phyloP scores from a whole-genome alignment of 352 stramenopile species.

The Pythium scleroteichum region DNA sequence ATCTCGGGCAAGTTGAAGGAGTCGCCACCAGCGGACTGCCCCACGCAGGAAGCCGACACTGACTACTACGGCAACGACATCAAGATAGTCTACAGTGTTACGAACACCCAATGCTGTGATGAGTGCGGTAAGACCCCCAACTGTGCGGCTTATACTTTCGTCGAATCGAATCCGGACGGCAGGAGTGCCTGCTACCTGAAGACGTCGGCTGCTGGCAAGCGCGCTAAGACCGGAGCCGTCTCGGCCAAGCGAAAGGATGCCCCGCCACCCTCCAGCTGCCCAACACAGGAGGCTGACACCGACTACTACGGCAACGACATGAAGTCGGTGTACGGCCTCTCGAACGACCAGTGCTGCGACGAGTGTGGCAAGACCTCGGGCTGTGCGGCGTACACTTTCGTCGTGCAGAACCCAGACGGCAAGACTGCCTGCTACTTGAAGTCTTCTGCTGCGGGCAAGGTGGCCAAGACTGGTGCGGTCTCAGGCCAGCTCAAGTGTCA shows the following conservation, averaged over 20 bases:
- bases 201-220: constrained; percentile 38
- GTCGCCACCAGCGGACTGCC: constrained; percentile 3
- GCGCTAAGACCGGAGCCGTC: constrained; percentile 33
- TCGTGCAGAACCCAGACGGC: constrained; percentile 45
- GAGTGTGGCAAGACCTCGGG: constrained; percentile 35
- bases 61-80: constrained; percentile 23
- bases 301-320: constrained; percentile 57
- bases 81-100: background rate
- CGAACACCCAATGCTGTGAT: constrained; percentile 9
- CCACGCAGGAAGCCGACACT: constrained; percentile 3
- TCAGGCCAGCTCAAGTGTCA: constrained; percentile 31
- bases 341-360: constrained; percentile 44
- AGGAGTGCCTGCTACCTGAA: constrained; percentile 54
- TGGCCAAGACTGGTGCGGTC: constrained; percentile 30
- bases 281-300: constrained; percentile 39
- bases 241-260: constrained; percentile 2
- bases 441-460: constrained; percentile 25
- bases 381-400: constrained; percentile 60
- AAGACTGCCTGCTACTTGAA: constrained; percentile 58
- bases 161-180: constrained; percentile 21
- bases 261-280: constrained; percentile 32
- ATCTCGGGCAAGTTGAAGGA: constrained; percentile 2
- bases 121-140: constrained; percentile 11
- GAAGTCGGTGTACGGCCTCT: constrained; percentile 38
- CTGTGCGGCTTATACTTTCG: constrained; percentile 15